phyloP scores from a whole-genome alignment of 2,329 filamentous ascomycete species.

The Emergomyces pasteurianus region DNA sequence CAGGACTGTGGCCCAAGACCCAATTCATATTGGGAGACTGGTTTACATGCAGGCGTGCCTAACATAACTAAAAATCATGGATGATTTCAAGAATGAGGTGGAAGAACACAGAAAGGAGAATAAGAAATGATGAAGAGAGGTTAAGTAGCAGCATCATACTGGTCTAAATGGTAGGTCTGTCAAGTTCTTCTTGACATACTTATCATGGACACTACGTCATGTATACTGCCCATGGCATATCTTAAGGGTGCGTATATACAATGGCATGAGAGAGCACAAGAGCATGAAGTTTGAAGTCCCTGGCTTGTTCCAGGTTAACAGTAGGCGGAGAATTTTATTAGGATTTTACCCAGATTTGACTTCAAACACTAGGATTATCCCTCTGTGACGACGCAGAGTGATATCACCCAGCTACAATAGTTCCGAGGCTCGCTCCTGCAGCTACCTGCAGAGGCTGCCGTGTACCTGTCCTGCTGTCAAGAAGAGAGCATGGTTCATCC shows the following conservation, averaged over 20 bases:
- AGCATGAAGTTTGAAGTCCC: background rate
- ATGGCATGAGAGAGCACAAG: background rate
- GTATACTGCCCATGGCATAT: too few relatives aligned
- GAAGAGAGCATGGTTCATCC: background rate
- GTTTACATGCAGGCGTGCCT: background rate
- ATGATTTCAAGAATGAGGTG: background rate
- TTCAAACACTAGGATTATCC: background rate
- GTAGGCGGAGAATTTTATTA: background rate
- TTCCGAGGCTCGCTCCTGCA: background rate
- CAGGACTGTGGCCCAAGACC: background rate
- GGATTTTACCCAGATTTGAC: too few relatives aligned
- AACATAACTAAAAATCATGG: background rate
- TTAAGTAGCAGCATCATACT: background rate
- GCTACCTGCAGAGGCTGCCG: background rate
- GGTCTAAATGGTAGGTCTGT: background rate
- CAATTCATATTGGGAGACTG: background rate
- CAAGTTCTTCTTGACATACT: background rate
- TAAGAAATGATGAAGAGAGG: background rate
- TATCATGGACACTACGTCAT: background rate
- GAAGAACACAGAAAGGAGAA: background rate
- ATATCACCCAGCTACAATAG: background rate
- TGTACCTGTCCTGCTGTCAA: background rate
- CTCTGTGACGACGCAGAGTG: background rate
- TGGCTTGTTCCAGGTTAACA: background rate
- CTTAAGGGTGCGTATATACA: too few relatives aligned